Conservation (phyloP, 306 rosid species). For the Comarum palustre region DNA sequence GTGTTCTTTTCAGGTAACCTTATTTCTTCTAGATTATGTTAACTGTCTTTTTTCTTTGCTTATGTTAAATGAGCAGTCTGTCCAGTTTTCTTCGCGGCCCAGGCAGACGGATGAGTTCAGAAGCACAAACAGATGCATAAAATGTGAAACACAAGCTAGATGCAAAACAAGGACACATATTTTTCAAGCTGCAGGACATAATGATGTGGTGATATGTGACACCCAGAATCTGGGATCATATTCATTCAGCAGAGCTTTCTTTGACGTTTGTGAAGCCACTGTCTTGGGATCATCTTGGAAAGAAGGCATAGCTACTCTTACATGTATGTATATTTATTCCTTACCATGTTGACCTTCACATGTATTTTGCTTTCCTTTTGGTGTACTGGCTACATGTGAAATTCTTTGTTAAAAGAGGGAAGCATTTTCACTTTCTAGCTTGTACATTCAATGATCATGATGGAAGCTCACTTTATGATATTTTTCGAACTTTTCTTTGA, state of each 20-base stretch:
- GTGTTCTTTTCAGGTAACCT: slow-evolving; percentile 34
- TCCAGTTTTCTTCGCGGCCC: slow-evolving; percentile 12
- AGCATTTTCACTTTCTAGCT: neutral
- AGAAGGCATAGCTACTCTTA: neutral
- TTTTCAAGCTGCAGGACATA: slow-evolving; percentile 2
- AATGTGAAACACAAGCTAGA: slow-evolving; percentile 1
- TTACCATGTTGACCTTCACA: neutral
- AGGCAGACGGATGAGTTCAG: neutral
- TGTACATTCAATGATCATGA: slow-evolving; percentile 8
- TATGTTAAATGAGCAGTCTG: neutral
- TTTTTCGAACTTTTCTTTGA: too few species aligned
- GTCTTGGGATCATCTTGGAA: neutral
- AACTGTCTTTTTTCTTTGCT: neutral
- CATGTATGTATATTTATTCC: neutral
- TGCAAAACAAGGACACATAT: neutral
- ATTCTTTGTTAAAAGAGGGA: neutral
- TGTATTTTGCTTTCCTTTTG: neutral
- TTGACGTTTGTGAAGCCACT: neutral
- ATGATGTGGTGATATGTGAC: slow-evolving; percentile 6
- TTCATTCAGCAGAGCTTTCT: slow-evolving; percentile 16
- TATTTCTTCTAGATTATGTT: slow-evolving; percentile 14
- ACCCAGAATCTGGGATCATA: slow-evolving; percentile 4
- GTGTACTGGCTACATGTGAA: neutral
- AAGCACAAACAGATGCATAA: neutral
- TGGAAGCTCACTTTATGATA: slow-evolving; percentile 8